Conservation (phyloP, 257 asterid genomes). For the Solanum bulbocastanum region DNA sequence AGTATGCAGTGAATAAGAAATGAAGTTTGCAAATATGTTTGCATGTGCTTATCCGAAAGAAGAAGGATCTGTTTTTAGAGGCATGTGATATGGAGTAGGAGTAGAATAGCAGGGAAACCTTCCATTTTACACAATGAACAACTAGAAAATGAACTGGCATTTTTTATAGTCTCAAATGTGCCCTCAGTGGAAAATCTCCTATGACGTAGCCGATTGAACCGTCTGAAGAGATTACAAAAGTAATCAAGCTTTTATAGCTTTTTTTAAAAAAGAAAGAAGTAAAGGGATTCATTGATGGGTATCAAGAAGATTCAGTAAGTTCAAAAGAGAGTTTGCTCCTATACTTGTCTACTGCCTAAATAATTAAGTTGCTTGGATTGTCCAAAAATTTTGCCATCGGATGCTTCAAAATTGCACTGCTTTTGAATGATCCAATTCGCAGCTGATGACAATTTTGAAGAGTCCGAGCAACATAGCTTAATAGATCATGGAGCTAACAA, state of each 20-base stretch:
- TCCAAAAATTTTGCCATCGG: background rate
- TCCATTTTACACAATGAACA: background rate
- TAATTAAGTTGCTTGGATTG: background rate
- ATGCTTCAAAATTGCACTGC: background rate
- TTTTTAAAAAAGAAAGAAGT: background rate
- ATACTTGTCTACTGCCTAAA: background rate
- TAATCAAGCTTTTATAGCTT: background rate
- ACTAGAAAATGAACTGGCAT: background rate
- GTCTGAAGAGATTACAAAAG: background rate
- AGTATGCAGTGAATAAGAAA: background rate
- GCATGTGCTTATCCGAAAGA: background rate
- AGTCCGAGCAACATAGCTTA: background rate
- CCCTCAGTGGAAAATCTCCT: background rate
- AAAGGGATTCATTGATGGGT: background rate
- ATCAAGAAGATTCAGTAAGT: background rate
- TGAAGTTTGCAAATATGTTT: background rate
- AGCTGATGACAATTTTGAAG: background rate
- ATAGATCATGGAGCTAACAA: background rate
- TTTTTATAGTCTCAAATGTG: background rate
- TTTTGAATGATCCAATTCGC: background rate
- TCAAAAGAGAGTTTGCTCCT: background rate
- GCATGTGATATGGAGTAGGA: background rate
- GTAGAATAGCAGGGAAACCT: background rate
- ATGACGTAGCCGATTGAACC: background rate
- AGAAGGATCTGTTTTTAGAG: background rate